Base-by-base conservation (phyloP, 345 rosid species). In the Lenwebbia sp. region DNA sequence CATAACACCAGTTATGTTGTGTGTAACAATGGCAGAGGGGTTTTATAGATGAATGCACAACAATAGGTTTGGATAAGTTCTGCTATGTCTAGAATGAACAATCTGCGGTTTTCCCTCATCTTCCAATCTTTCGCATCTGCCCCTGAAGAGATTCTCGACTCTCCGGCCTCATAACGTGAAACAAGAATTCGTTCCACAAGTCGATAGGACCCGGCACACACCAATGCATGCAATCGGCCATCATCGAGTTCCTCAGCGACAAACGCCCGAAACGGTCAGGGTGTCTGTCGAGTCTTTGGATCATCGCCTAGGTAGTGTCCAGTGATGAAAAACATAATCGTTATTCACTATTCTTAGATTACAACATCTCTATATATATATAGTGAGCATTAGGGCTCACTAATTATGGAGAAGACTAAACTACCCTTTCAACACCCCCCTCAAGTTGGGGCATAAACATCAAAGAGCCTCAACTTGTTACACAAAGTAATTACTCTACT, bases 171-270 rank as follows among this genome's bases (percentile, higher is more conserved):
- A 88, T 26, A 86, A 89, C 55, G 81, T 88, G 83, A 88, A 88
- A 87, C 74, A 92, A 88, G 84, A 90, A 84, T 86, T 92, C 91
- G 86, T 89, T 90, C 92, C 91, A 92, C 44, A 92, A 53, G 83
- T 92, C 93, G 26, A 90, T 85, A 1, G 93, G 92, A 55, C 93
- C 92, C 5, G 92, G 92, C 87, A 92, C 26, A 85, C 93, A 92
- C 93, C 92, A 92, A 30, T 90, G 92, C 37, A 91, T 85, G 82
- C 91, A 89, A 78, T 91, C 92, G 47, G 82, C 85, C 85, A 88
- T 85, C n/a, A 85, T 58, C 55, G 44, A 87, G 33, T 85, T 89
- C 89, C 83, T 53, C 28, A 86, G 28, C n/a, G 47, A 22, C 78
- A 56, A 87, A 50, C 85, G 88, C 90, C 90, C 86, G 54, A 84